Percentiles rank a stretch among this genome's conserved stretches.
These are phyloP conservation scores for Saccharomycopsis hybrid DNA, from an alignment of 1,139 yeast species.

Conservation along the genomic window DNA sequence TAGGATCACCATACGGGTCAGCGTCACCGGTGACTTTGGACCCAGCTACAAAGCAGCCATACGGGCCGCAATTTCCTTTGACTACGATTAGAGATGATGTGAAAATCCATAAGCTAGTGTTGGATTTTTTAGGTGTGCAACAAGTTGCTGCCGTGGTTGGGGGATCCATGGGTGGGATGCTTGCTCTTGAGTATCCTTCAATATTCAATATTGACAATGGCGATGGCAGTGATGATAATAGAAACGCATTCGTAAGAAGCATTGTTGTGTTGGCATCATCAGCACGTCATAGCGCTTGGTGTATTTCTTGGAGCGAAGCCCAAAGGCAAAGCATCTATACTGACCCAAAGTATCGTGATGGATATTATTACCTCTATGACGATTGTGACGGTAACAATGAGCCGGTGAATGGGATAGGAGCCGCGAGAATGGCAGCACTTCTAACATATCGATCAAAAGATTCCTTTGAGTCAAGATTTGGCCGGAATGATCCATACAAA, in stretches of 20 bases:
- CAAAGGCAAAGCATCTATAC: slow-evolving; percentile 93
- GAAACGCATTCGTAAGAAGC: slow-evolving; percentile 57
- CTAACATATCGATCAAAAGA: slow-evolving; percentile 88
- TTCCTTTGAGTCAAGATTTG: slow-evolving; percentile 85
- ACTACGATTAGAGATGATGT: slow-evolving; percentile 91
- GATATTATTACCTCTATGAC: slow-evolving; percentile 71
- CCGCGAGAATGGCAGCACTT: slow-evolving; percentile 96
- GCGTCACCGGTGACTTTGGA: slow-evolving; percentile 84
- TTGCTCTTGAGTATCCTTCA: slow-evolving; percentile 79
- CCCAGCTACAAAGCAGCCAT: slow-evolving; percentile 62
- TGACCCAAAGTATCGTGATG: slow-evolving; percentile 87
- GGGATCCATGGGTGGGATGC: slow-evolving; percentile 99
- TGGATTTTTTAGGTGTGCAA: slow-evolving; percentile 66
- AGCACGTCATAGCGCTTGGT: slow-evolving; percentile 96
- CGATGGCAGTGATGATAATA: too few species aligned
- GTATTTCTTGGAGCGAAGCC: slow-evolving; percentile 98
- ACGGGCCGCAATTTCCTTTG: slow-evolving; percentile 93
- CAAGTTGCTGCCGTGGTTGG: slow-evolving; percentile 83
- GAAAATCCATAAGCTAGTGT: slow-evolving; percentile 64
- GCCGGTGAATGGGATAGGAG: slow-evolving; percentile 85
- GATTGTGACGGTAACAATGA: too few species aligned
- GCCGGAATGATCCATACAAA: slow-evolving; percentile 63
- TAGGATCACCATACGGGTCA: slow-evolving; percentile 95
- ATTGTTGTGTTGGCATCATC: slow-evolving; percentile 87
- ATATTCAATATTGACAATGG: too few species aligned